A percentile compares a stretch with the other conserved stretches of the same genome.
phyloP scores from a whole-genome alignment of 1,284 basidiomycete genomes.

The Puccinia sorghi region DNA sequence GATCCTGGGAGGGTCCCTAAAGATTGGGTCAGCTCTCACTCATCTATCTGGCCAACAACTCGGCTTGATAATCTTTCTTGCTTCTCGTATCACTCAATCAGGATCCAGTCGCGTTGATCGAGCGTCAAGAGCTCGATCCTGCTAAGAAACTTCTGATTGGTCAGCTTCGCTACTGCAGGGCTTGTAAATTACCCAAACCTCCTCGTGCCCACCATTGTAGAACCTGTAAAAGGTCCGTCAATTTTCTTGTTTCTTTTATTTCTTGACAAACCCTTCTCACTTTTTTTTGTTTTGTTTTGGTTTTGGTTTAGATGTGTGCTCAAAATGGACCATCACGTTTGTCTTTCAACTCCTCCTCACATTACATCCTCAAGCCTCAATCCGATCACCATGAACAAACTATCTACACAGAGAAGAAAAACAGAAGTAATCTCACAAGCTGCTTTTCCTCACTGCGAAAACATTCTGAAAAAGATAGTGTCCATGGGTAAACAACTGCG shows the following conservation, averaged over 20 bases:
- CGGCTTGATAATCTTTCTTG: neutral
- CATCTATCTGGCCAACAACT: neutral
- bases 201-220: constrained; percentile 59
- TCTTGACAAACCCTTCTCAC: neutral
- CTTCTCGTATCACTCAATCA: neutral
- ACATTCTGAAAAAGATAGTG: constrained; percentile 17
- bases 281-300: too few relatives aligned
- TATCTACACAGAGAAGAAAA: neutral
- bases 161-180: constrained; percentile 54
- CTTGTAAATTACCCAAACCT: constrained; percentile 56
- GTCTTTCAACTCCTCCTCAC: neutral
- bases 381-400: too few relatives aligned
- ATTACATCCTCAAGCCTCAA: too few relatives aligned
- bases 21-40: constrained; percentile 68
- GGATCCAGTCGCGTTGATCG: constrained; percentile 28
- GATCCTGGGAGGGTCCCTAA: constrained; percentile 80
- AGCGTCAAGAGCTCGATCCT: constrained; percentile 41
- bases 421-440: too few relatives aligned
- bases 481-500: constrained; percentile 49
- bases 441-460: neutral
- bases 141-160: constrained; percentile 53
- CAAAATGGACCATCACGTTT: constrained; percentile 50
- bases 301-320: constrained; percentile 45
- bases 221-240: constrained; percentile 56
- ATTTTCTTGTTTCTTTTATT: constrained; percentile 33